Evolutionary conservation across 2,329 filamentous ascomycete genomes (phyloP).

Genomic region (Ophiostoma sp.): DNA sequence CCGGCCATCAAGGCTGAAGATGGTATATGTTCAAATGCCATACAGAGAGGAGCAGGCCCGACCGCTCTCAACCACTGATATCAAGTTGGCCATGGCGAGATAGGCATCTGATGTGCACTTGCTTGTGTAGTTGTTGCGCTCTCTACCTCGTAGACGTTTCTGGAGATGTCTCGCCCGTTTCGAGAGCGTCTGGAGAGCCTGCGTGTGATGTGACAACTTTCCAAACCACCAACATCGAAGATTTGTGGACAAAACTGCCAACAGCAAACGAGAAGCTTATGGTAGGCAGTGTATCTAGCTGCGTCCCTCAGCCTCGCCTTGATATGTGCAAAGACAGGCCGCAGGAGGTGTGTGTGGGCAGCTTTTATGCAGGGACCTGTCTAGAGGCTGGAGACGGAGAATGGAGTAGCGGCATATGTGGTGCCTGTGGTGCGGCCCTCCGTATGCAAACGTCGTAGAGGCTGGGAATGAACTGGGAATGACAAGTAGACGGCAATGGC

Average conservation of each 20-base stretch:
- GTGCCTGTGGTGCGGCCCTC: no score
- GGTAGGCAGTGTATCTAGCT: background rate
- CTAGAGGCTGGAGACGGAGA: background rate
- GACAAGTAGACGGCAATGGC: background rate
- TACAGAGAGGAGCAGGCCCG: background rate
- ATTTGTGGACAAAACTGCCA: background rate
- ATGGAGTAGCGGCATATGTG: no score
- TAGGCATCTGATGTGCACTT: no score
- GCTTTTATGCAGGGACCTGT: background rate
- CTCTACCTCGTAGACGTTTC: no score
- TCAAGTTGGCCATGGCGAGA: no score
- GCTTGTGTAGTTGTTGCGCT: no score
- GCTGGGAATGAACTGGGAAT: background rate
- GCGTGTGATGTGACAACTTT: no score
- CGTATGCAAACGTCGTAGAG: background rate
- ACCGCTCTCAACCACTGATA: background rate
- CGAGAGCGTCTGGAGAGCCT: no score
- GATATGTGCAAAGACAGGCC: background rate
- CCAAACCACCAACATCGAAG: no score
- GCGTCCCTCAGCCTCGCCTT: background rate
- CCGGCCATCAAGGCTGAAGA: background rate
- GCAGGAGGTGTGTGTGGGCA: background rate
- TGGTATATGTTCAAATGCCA: slow-evolving; percentile 5
- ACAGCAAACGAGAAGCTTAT: background rate
- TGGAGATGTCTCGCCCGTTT: no score